Base-by-base conservation (phyloP, 805 yeast species). In the Lachancea waltii region DNA sequence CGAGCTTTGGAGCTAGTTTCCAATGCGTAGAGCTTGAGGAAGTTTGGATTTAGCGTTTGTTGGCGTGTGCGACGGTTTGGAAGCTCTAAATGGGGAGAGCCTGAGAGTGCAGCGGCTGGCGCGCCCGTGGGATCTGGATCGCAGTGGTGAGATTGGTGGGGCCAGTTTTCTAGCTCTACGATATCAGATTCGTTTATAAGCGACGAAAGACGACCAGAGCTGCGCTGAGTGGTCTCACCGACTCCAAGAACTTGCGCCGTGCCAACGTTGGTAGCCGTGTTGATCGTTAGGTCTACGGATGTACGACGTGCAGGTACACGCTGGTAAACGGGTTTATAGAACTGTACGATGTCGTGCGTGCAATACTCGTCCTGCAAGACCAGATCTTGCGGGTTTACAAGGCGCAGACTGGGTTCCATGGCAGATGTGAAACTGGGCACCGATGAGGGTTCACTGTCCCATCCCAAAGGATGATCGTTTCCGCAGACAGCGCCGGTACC, bases 161-260 rank as follows among this genome's bases (percentile, higher is more conserved):
- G 59, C 62, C 62, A 56, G 9, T 50, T 46, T 37, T 56, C 59
- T 37, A 56, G 36, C 39, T 57, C 62, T 13, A 48, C 46, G 20
- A 36, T 23, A 34, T 43, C 43, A 22, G 40, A 38, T 16, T 48
- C 46, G 33, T 36, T 38, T 20, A 44, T 15, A 26, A 42, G 38
- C 27, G 38, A 33, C 27, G 33, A 26, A 14, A 30, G 15, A 3
- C 30, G 16, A 16, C 23, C 26, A 7, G 7, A 26, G n/a, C 32
- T 27, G 16, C 15, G 21, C 15, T 13, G 8, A 7, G 14, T 4
- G 25, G 13, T n/a, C 13, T 16, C 20, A 18, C 21, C 8, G 18
- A 14, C 15, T 7, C 24, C 36, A 13, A 24, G 19, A 10, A 30
- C 23, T 33, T 37, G 41, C 7, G 42, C 42, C 16, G 34, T 33